Percentiles rank a stretch among this genome's conserved stretches.
These are phyloP conservation scores for Penium margaritaceum DNA, from an alignment of 139 green algal genomes.

Conservation along the genomic window DNA sequence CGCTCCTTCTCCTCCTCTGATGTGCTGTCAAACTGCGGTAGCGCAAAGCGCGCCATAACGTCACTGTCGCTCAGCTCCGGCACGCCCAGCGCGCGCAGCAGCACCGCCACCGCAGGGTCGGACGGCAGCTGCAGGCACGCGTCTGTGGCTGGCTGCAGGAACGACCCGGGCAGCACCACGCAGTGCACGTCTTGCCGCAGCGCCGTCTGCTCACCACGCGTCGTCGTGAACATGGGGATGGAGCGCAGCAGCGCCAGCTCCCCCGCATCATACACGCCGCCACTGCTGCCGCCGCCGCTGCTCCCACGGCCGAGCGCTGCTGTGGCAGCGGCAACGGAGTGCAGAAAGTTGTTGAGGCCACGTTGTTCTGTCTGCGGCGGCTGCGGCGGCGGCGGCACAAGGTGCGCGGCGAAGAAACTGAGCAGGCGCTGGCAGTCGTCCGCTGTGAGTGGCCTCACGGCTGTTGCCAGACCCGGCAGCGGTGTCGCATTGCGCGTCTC, in stretches of 20 bases:
- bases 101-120: background rate
- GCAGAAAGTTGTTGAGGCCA: no score
- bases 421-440: slow-evolving; percentile 20
- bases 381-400: background rate
- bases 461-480: no score
- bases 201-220: background rate
- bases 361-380: no score
- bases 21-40: slow-evolving; percentile 42
- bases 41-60: slow-evolving; percentile 33
- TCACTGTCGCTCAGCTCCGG: slow-evolving; percentile 31
- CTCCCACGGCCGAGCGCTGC: no score
- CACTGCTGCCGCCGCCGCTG: no score
- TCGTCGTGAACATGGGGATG: slow-evolving; percentile 35
- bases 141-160: slow-evolving; percentile 24
- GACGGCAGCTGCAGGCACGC: slow-evolving; percentile 5
- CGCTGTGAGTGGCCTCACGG: background rate
- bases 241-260: slow-evolving; percentile 15
- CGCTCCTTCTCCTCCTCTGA: slow-evolving; percentile 4
- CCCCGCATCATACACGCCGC: background rate
- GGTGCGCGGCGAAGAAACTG: slow-evolving; percentile 28
- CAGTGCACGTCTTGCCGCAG: slow-evolving; percentile 20
- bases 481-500: no score
- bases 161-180: slow-evolving; percentile 27
- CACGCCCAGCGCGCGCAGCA: slow-evolving; percentile 43
- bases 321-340: background rate